These are phyloP conservation scores for Xylaria sp. DNA, from an alignment of 2,329 filamentous ascomycete species.

Conservation along the genomic window DNA sequence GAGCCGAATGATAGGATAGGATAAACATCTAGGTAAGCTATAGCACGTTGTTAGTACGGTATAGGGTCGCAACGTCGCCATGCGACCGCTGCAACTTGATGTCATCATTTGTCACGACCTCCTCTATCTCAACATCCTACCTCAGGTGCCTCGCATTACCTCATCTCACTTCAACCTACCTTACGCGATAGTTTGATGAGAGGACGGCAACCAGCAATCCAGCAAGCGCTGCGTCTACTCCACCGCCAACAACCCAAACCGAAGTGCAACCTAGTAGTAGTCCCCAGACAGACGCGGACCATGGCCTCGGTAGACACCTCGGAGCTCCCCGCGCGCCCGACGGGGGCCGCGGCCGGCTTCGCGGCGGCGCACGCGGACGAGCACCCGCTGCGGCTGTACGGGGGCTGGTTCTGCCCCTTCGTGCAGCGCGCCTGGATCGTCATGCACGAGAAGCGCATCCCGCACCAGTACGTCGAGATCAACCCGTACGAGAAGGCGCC, in stretches of 20 bases:
- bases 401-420: conserved; percentile 74
- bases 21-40: too few relatives aligned
- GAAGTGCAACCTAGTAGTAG: background rate
- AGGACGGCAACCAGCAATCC: conserved; percentile 1
- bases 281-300: background rate
- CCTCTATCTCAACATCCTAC: too few relatives aligned
- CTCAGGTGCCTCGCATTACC: conserved; percentile 1
- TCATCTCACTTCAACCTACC: background rate
- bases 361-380: conserved; percentile 50
- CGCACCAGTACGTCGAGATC: conserved; percentile 76
- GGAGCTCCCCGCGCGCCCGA: conserved; percentile 46
- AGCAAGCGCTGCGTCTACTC: conserved; percentile 4
- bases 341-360: conserved; percentile 52
- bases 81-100: conserved; percentile 17
- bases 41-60: background rate
- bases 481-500: conserved; percentile 76
- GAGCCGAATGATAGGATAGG: background rate
- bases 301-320: conserved; percentile 49
- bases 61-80: background rate
- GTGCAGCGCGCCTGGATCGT: conserved; percentile 75
- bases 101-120: conserved; percentile 17
- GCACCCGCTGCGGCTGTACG: conserved; percentile 66
- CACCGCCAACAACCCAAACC: background rate
- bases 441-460: conserved; percentile 71
- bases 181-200: conserved; percentile 3